Evolutionary conservation across 352 stramenopile species (phyloP), one percentile per base, ranked within the genome.

Genomic region (Globisporangium parvum): DNA sequence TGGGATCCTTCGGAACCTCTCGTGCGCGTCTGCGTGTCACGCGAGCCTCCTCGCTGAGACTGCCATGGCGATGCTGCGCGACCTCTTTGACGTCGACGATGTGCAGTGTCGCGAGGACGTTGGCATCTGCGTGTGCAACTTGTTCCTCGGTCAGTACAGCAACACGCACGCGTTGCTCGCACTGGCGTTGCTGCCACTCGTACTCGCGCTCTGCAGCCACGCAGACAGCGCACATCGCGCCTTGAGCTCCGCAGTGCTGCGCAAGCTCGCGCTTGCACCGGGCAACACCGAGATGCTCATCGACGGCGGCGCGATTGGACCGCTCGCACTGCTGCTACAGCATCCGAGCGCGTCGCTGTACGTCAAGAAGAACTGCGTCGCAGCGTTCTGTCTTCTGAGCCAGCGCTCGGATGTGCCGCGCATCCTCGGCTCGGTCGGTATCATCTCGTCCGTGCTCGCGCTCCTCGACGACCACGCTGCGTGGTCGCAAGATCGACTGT

Each of bases 341-440:
- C 57, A 67, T 6, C 37, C 37, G 12, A 56, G 54, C 9, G 26
- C 47, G 41, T 67, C 59, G 24, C 57, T 79, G 56, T 76, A 71
- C 44, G 73, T 89, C 20, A 79, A 84, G 57, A 75, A 67, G 45
- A 88, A 91, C 53, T 89, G 78, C 61, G 69, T 87, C 46, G 78
- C 80, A 31, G 84, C 70, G 1, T 83, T 91, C 40, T 85, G 76
- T 47, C 62, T 81, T 11, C 47, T 91, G 26, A 65, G 70, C 1
- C 74, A 84, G 42, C 77, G 83, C 28, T 54, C 67, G 1, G 69
- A 70, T 9, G 67, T 87, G 0, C 65, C 75, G 1, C 51, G 59
- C 21, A 33, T 85, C 9, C 52, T 91, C 12, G 77, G 76, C 4
- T 71, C 76, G 0, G 70, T 80, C 51, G 78, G 80, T 4, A 80